These are phyloP conservation scores for Epichloe uncinata DNA, from an alignment of 2,329 filamentous ascomycete genomes.

Conservation along the genomic window DNA sequence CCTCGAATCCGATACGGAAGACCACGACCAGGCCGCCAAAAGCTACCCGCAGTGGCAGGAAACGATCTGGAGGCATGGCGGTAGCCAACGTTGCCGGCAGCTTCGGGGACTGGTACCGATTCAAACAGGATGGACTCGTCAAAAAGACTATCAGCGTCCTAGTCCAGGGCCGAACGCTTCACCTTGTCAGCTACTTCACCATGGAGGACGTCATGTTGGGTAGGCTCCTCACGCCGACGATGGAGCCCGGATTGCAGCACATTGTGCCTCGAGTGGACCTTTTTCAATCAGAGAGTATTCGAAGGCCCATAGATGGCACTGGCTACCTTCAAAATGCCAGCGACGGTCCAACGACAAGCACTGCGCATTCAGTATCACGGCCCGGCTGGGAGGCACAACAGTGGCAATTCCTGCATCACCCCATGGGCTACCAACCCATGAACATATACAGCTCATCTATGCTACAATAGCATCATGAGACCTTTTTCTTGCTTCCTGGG, in stretches of 20 bases:
- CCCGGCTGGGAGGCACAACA: constrained; percentile 2
- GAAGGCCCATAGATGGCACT: constrained; percentile 3
- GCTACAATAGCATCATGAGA: background rate
- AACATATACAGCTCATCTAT: constrained; percentile 1
- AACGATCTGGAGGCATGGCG: background rate
- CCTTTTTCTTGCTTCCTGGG: background rate
- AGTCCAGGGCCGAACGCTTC: constrained; percentile 60
- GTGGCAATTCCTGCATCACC: constrained; percentile 2
- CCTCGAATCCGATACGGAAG: background rate
- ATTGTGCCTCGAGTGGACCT: constrained; percentile 3
- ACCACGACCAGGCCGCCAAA: background rate
- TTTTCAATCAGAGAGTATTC: constrained; percentile 1
- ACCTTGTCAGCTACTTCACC: constrained; percentile 78
- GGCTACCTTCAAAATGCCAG: background rate
- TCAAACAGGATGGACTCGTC: constrained; percentile 67
- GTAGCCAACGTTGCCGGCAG: constrained; percentile 43
- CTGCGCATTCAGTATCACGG: background rate
- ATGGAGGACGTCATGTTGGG: constrained; percentile 42
- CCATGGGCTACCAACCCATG: constrained; percentile 1
- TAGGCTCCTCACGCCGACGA: background rate
- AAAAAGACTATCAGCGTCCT: constrained; percentile 86
- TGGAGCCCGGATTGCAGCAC: background rate
- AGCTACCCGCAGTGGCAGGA: background rate
- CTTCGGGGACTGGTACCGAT: constrained; percentile 72
- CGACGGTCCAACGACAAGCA: background rate